Percentiles rank a stretch among this genome's conserved stretches.
Conservation (phyloP, 805 yeast genomes). For the Saccharomycopsis fermentans region DNA sequence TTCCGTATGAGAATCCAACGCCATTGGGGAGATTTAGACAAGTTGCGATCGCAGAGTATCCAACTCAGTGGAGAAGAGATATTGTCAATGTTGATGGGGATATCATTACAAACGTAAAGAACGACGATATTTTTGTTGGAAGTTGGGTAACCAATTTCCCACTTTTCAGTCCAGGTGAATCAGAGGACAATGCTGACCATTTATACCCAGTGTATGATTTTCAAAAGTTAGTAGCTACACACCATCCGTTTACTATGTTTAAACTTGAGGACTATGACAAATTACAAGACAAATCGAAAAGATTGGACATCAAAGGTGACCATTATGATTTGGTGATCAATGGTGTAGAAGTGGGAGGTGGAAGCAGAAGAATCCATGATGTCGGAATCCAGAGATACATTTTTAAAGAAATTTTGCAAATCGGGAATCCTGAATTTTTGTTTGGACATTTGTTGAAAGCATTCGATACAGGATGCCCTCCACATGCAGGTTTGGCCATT, state of each 20-base stretch:
- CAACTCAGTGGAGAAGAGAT: constrained; percentile 39
- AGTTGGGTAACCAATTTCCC: constrained; percentile 93
- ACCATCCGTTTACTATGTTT: constrained; percentile 97
- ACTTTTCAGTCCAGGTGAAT: constrained; percentile 68
- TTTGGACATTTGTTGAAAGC: constrained; percentile 85
- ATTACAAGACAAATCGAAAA: constrained; percentile 34
- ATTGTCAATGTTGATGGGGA: constrained; percentile 6
- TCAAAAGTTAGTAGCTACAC: constrained; percentile 54
- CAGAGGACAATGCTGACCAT: constrained; percentile 17
- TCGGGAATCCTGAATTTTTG: constrained; percentile 45
- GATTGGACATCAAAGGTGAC: constrained; percentile 67
- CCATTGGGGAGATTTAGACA: constrained; percentile 86
- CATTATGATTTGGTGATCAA: constrained; percentile 91
- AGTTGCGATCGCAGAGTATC: constrained; percentile 48
- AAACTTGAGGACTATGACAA: constrained; percentile 54
- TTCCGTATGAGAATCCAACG: constrained; percentile 87
- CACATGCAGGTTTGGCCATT: constrained; percentile 94
- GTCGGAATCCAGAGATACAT: constrained; percentile 65
- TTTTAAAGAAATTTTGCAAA: constrained; percentile 52
- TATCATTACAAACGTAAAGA: constrained; percentile 17
- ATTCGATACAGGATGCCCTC: constrained; percentile 88
- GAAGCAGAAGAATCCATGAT: constrained; percentile 91
- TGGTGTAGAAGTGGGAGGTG: constrained; percentile 96
- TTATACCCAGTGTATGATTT: constrained; percentile 56
- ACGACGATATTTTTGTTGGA: constrained; percentile 39